Evolutionary conservation across 2,329 filamentous ascomycete species (phyloP), one percentile per base, ranked within the genome.

Genomic region (Chaetomiaceae sp.): DNA sequence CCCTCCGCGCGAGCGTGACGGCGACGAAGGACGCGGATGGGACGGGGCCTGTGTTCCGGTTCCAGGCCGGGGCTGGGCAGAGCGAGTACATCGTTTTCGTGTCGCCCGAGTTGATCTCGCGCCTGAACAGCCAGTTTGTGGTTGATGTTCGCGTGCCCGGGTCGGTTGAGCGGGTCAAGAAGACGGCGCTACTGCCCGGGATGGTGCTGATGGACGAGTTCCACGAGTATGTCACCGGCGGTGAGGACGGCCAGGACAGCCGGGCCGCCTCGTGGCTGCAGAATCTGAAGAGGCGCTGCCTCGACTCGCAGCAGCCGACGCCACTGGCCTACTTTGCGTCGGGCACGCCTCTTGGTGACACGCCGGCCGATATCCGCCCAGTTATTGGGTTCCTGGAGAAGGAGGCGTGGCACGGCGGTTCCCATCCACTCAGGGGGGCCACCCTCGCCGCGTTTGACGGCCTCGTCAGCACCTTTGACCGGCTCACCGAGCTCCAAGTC

Each of bases 131-230:
- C 25, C 35, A n/a, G 33, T 48, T 56, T 31, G 34, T 4, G 5
- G 33, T 43, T 10, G 19, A 50, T 0, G 41, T 57, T 37, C 50
- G 44, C 23, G 17, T 42, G 4, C 3, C 41, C 13, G n/a, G 21
- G 10, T 9, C 35, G 14, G 46, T 14, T n/a, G 39, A 25, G 3
- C 10, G 12, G n/a, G 25, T 12, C 14, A 54, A 50, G 21, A 60
- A 40, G 43, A 40, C 35, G n/a, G 48, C 45, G 3, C 38, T 60
- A 14, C 3, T 58, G 17, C 58, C 59, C 2, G 56, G 56, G 8
- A 40, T 58, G 21, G 35, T 61, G 6, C 38, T 61, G 40, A 45
- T 60, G 34, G 59, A 61, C 41, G 59, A 61, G 54, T 61, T 58
- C 48, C 58, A 61, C 55, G 55, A 61, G 50, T 59, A 60, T 14